Conservation (phyloP, 495 filamentous ascomycete species). For the Sordaria brevicollis region DNA sequence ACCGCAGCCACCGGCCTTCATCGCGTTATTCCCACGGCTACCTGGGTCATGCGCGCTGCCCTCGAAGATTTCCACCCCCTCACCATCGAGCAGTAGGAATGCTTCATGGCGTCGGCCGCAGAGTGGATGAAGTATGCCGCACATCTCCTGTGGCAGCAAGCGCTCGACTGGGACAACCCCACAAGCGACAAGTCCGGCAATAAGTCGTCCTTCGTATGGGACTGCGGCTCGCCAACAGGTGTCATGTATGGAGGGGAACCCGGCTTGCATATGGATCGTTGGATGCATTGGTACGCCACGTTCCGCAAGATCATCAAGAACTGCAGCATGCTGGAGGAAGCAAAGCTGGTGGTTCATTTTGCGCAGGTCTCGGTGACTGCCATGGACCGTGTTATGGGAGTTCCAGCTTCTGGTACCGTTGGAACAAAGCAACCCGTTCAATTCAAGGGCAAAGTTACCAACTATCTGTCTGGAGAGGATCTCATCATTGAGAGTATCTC, state of each 20-base stretch:
- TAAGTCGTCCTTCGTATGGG: neutral
- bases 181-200: neutral
- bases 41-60: neutral
- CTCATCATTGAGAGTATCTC: neutral
- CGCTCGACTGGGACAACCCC: neutral
- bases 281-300: neutral
- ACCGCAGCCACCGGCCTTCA: neutral
- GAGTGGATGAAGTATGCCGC: neutral
- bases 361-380: neutral
- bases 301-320: neutral
- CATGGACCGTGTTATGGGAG: neutral
- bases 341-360: neutral
- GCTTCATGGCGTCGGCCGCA: neutral
- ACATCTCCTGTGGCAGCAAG: neutral
- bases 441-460: neutral
- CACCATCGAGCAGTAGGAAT: neutral
- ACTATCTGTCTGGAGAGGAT: neutral
- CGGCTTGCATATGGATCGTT: neutral
- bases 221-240: neutral
- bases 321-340: neutral
- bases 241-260: neutral
- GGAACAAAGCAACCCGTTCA: neutral
- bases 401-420: neutral
- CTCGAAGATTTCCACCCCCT: slow-evolving; percentile 1
- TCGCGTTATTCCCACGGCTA: neutral